Conservation (phyloP, 352 stramenopile genomes). For the Globisporangium radiosum region DNA sequence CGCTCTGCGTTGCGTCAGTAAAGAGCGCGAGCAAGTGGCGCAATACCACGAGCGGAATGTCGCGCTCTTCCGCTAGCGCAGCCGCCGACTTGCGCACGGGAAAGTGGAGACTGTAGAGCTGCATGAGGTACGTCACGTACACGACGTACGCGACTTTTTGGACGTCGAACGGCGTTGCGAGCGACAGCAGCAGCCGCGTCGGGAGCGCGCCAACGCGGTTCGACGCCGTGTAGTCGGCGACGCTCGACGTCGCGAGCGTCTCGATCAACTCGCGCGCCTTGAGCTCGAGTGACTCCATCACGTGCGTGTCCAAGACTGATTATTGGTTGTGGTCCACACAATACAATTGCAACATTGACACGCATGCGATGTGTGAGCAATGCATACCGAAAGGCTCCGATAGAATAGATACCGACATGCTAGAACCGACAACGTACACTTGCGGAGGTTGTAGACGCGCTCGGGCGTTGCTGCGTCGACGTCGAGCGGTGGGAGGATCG, state of each 20-base stretch:
- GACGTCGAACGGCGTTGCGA: conserved; percentile 62
- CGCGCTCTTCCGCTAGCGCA: conserved; percentile 69
- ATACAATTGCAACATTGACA: too few relatives aligned
- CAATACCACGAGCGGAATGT: conserved; percentile 64
- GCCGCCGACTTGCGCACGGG: conserved; percentile 57
- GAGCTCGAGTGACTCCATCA: conserved; percentile 73
- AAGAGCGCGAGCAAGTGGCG: conserved; percentile 68
- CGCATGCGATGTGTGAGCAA: too few relatives aligned
- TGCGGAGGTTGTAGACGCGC: conserved; percentile 69
- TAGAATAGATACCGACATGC: too few relatives aligned
- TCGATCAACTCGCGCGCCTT: conserved; percentile 75
- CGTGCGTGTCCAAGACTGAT: conserved; percentile 49
- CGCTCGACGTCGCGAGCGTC: conserved; percentile 40
- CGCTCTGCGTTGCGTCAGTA: conserved; percentile 47
- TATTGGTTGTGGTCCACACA: not conserved
- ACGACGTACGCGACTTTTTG: conserved; percentile 64
- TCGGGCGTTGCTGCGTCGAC: conserved; percentile 69
- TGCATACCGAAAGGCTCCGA: too few relatives aligned
- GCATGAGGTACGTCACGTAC: conserved; percentile 67
- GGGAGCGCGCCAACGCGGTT: conserved; percentile 41
- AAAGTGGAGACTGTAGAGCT: conserved; percentile 57
- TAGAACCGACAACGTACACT: conserved; percentile 36
- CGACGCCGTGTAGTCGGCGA: conserved; percentile 43
- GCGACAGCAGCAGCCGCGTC: conserved; percentile 60
- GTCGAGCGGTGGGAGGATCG: conserved; percentile 63